phyloP scores from a whole-genome alignment of 768 basidiomycete species.

The Pleurotus pulmonarius region DNA sequence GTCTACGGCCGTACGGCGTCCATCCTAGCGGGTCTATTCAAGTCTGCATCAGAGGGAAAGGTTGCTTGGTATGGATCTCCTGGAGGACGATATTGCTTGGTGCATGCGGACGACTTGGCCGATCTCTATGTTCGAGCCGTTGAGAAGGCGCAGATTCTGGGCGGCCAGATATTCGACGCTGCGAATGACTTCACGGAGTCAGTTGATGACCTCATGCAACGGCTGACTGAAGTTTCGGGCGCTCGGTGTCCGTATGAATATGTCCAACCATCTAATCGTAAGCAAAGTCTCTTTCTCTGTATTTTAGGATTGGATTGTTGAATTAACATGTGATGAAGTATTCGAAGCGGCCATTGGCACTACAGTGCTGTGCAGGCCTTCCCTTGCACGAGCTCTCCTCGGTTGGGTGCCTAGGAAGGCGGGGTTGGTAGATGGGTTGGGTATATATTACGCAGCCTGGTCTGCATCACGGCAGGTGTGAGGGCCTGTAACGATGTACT shows the following conservation, averaged over 20 bases:
- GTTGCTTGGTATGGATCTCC: constrained; percentile 31
- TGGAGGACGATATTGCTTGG: constrained; percentile 22
- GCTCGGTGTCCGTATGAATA: constrained; percentile 27
- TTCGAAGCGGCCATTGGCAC: constrained; percentile 31
- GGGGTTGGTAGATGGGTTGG: constrained; percentile 38
- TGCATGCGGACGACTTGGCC: constrained; percentile 44
- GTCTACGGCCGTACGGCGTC: constrained; percentile 40
- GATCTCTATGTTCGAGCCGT: constrained; percentile 36
- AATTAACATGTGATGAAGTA: constrained; percentile 14
- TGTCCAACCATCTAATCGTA: constrained; percentile 28
- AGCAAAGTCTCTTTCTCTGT: constrained; percentile 14
- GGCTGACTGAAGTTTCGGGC: constrained; percentile 33
- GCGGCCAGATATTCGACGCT: constrained; percentile 38
- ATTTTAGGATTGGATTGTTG: no score
- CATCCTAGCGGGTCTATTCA: constrained; percentile 28
- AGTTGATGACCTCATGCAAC: constrained; percentile 34
- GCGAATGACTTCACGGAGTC: constrained; percentile 36
- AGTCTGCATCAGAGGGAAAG: constrained; percentile 22
- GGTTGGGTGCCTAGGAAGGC: constrained; percentile 41
- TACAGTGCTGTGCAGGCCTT: constrained; percentile 29
- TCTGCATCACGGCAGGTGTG: constrained; percentile 1
- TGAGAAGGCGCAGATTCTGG: constrained; percentile 30
- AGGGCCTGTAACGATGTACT: no score
- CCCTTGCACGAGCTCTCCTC: constrained; percentile 35
- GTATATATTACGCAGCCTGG: constrained; percentile 34